Base-by-base conservation (phyloP, 441 rosid genomes). In the Gossypium gossypioides region DNA sequence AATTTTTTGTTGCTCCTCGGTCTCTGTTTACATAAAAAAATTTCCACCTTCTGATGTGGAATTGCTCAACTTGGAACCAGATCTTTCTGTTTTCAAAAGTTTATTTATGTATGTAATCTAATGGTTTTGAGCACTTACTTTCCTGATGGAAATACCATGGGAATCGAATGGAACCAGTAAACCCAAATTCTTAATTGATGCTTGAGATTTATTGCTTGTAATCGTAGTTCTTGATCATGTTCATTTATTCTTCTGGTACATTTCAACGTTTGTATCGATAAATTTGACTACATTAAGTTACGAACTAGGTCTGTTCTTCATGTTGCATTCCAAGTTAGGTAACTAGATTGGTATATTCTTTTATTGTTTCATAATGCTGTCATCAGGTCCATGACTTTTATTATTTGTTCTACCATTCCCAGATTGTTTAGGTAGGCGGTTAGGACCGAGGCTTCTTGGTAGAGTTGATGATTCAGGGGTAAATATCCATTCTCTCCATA, bases 381-480 rank as follows among this genome's bases (percentile, higher is more conserved):
- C 71, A 68, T 46, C 71, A 70, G 21, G 69, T 65, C 74, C 52
- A 10, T 48, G 68, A 27, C 81, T 64, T 64, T 65, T 63, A 22
- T 73, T 61, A 48, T 37, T 51, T 60, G 71, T 76, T 63, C 67
- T 67, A 72, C 61, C 76, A 25, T 77, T 64, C 66, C 72, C 87
- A 96, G 99, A 88, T 90, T 96, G 99, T 87, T 89, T 96, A 85
- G 98, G 97, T 72, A 86, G 99, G 85, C 87, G 97, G 76, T 82
- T 89, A 74, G 98, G 99, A 84, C 99, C 99, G 52, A 89, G 85
- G 81, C 79, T 96, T 84, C 96, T 95, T 57, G 92, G 96, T 55
- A 86, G 91, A 79, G 87, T 75, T 77, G 97, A 93, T 88, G 96
- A 88, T 84, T 93, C 99, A 58, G 98, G 83, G 93, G 99, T 93